phyloP scores from a whole-genome alignment of 78 protist species.

The Reticulomyxa filosa region DNA sequence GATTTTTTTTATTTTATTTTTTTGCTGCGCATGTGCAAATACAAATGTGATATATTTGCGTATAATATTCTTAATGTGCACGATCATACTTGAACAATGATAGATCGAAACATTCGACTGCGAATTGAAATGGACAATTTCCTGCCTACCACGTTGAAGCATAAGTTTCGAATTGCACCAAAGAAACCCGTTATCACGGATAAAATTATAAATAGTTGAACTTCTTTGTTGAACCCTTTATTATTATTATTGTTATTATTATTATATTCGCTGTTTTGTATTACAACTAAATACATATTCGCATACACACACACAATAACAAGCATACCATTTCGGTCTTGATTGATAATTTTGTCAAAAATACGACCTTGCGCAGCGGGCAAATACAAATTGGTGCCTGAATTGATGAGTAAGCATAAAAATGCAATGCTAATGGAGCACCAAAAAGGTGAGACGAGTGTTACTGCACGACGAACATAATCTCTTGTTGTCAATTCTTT shows the following conservation, averaged over 20 bases:
- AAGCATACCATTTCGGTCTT: background rate
- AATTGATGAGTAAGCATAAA: background rate
- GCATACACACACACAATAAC: no score
- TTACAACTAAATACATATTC: no score
- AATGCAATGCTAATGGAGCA: background rate
- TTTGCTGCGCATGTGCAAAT: no score
- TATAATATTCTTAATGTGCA: no score
- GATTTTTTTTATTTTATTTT: no score
- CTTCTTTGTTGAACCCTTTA: background rate
- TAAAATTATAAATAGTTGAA: background rate
- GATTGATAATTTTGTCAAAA: background rate
- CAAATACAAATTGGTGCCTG: background rate
- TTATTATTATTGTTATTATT: no score
- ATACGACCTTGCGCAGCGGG: background rate
- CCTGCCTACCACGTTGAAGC: background rate
- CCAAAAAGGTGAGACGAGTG: background rate
- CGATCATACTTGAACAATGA: no score
- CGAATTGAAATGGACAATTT: background rate
- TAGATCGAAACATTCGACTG: background rate
- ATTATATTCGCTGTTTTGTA: no score
- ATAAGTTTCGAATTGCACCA: background rate
- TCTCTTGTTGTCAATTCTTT: background rate
- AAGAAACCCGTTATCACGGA: background rate
- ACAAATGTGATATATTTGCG: no score
- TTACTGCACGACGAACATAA: background rate